Evolutionary conservation across 257 asterid species (phyloP), one percentile per base, ranked within the genome.

Genomic region (Gentiana straminea): DNA sequence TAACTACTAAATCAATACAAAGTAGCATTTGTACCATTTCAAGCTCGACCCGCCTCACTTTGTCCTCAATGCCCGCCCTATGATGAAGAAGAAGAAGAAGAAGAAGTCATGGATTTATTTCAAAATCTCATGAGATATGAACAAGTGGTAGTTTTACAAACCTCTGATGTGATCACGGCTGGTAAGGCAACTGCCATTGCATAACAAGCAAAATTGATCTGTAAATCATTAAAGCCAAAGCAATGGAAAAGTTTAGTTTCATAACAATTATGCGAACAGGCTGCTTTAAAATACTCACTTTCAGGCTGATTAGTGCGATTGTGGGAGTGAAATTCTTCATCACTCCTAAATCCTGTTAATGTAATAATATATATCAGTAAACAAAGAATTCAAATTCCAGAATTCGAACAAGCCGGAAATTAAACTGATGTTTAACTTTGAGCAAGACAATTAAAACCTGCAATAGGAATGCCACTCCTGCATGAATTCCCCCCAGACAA

Each of bases 381-480:
- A 44, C 2, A 8, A 45, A 11, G 37, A 8, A 39, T 8, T 33
- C 33, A 32, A 12, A 38, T 33, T 12, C 43, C 6, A 7, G 2
- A 41, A 41, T 5, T 5, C 9, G 46, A 4, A 41, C 6, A 5
- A 41, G 7, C 9, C 6, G 9, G 46, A 41, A 41, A 7, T 41
- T 41, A 41, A 10, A 41, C 9, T 10, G 13, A 35, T 35, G 5
- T 4, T 13, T 5, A 9, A 13, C 45, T 56, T 36, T 10, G 15
- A 15, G 35, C 24, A 0, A 15, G 24, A 15, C 0, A 15, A 15
- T 15, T 15, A 15, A 15, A 15, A 73, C 78, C 74, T 68, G n/a
- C n/a, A 73, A 60, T 39, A 64, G 49, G 54, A 68, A 73, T 2
- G 74, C 71, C 12, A 73, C 10, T 53, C 71, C 78, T 10, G 35